phyloP scores from a whole-genome alignment of 768 basidiomycete species.

The Boletus rufocinnamomeus region DNA sequence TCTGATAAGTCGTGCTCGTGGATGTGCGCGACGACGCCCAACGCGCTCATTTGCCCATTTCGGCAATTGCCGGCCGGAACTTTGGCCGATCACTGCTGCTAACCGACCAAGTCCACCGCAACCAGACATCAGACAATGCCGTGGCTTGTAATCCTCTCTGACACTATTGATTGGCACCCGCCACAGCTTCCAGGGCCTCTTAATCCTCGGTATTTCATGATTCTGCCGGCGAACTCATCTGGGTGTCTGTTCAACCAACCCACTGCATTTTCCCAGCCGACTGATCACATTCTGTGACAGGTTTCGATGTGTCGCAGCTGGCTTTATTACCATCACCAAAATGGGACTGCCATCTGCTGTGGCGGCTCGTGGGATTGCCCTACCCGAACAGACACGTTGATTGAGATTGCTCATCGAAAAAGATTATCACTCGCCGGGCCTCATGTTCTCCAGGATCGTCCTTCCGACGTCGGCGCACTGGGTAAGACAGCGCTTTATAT shows the following conservation, averaged over 20 bases:
- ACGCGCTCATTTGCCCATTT: conserved; percentile 8
- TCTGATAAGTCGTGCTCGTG: conserved; percentile 3
- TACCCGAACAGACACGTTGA: background rate
- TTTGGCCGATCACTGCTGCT: background rate
- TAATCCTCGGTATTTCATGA: conserved; percentile 13
- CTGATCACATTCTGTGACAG: conserved; percentile 33
- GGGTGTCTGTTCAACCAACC: conserved; percentile 51
- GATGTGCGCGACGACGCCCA: conserved; percentile 8
- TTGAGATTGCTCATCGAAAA: background rate
- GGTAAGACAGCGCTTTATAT: conserved; percentile 37
- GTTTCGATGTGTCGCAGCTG: conserved; percentile 51
- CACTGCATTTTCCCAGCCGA: background rate
- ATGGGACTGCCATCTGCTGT: conserved; percentile 57
- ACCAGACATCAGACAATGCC: background rate
- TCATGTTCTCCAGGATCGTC: conserved; percentile 66
- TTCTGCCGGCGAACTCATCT: conserved; percentile 51
- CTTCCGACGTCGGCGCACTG: conserved; percentile 54
- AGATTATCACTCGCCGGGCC: conserved; percentile 62
- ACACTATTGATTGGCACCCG: background rate
- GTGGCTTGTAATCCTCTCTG: conserved; percentile 1
- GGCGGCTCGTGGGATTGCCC: conserved; percentile 48
- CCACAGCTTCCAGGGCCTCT: background rate
- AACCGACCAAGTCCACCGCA: background rate
- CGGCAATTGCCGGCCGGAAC: conserved; percentile 18
- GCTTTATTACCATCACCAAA: conserved; percentile 58